Evolutionary conservation across 306 rosid species (phyloP), one percentile per base, ranked within the genome.

Genomic region (Sechiopsis laciniata): DNA sequence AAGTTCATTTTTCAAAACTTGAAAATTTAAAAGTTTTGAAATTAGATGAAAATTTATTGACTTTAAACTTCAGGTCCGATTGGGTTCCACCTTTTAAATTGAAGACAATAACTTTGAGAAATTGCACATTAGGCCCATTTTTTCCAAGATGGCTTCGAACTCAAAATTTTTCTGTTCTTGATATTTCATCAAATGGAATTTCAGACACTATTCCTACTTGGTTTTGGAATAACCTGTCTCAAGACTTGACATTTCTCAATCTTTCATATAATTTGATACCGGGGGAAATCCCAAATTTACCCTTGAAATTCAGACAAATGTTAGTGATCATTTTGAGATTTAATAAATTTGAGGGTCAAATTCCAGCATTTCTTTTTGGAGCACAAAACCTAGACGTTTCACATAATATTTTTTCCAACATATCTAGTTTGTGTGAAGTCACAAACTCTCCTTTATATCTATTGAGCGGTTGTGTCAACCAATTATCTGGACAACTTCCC

Each of bases 1-100:
- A 26, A 26, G 29, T 26, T 26, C 29, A 26, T 26, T 26, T 26
- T 2, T 26, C 29, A 26, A 26, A 26, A 26, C 29, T 26, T 26
- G 29, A 26, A 26, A 26, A 26, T 26, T 26, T 26, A 2, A 26
- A 26, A 26, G 29, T 26, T 26, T 26, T 26, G 29, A 26, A 26
- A 26, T 26, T 26, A 26, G 29, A 26, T 26, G 29, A 26, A 26
- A 26, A 26, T 26, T 32, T 0, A 0, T 35, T 62, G 50, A 35
- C 4, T 15, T 62, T 62, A 15, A 62, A 29, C 50, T 35, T 62
- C 13, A 62, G 32, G 5, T 14, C 21, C 0, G 6, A 15, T 35
- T 62, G 69, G 69, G 50, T 62, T 62, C 69, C 69, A 26, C 50
- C 69, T 32, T 62, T 62, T 2, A 46, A 35, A 35, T 13, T 61